These are phyloP conservation scores for Trypethelium eluteriae DNA, from an alignment of 495 filamentous ascomycete species.

Conservation along the genomic window DNA sequence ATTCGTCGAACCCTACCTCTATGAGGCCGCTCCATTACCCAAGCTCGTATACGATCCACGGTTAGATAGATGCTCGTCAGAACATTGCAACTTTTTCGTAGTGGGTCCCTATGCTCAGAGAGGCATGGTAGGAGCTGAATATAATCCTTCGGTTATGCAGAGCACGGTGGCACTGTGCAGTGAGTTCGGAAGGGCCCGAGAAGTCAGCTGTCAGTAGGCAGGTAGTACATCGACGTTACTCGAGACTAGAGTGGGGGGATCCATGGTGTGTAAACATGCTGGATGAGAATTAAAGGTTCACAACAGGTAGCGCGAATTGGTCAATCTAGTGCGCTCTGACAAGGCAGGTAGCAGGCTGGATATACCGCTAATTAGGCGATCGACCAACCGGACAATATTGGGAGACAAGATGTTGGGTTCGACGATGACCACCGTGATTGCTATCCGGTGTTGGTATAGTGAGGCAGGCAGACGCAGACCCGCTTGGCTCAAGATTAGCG, in stretches of 20 bases:
- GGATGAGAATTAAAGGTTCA: neutral
- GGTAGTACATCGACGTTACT: neutral
- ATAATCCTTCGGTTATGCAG: neutral
- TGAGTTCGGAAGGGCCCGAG: slow-evolving; percentile 1
- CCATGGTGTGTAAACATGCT: neutral
- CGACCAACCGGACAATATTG: neutral
- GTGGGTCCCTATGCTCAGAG: neutral
- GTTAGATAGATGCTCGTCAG: neutral
- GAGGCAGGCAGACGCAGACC: neutral
- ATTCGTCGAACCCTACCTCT: neutral
- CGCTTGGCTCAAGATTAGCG: neutral
- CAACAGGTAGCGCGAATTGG: neutral
- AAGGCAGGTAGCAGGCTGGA: neutral
- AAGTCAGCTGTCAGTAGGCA: neutral
- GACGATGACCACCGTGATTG: neutral
- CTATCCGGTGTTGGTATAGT: neutral
- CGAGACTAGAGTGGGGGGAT: neutral
- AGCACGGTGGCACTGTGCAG: slow-evolving; percentile 4
- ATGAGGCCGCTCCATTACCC: neutral
- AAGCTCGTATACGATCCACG: neutral
- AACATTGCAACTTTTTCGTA: neutral
- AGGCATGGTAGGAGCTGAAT: neutral
- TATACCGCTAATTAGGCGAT: neutral
- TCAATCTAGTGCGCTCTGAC: neutral
- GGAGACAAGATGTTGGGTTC: neutral